These are phyloP conservation scores for Diversispora epigaea DNA, from an alignment of 192 early-diverging fungal genomes.

Conservation along the genomic window DNA sequence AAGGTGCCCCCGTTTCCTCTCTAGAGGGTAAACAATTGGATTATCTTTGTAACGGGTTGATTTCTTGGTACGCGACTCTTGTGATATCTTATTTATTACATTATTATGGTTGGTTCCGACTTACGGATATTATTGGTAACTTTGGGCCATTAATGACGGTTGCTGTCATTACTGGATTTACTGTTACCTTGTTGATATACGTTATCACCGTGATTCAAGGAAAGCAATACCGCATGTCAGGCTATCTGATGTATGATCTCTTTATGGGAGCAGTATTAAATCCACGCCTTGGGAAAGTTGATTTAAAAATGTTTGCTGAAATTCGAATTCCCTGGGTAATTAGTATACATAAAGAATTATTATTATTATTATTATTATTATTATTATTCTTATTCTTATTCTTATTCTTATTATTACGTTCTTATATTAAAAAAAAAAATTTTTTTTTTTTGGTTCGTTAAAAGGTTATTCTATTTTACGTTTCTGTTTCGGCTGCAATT, in stretches of 20 bases:
- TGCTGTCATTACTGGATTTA: conserved; percentile 52
- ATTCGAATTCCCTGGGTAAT: conserved; percentile 48
- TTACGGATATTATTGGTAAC: conserved; percentile 55
- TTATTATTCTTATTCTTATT: too few species aligned
- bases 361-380: too few species aligned
- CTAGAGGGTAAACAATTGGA: conserved; percentile 52
- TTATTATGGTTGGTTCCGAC: conserved; percentile 43
- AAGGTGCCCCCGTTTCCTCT: conserved; percentile 69
- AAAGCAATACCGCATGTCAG: conserved; percentile 56
- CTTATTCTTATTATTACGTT: not conserved
- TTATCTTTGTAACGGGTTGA: conserved; percentile 56
- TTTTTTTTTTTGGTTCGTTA: not conserved
- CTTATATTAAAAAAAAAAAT: not conserved
- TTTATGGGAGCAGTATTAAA: conserved; percentile 52
- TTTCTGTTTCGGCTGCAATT: conserved; percentile 47
- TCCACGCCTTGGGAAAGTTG: conserved; percentile 46
- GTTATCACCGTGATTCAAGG: conserved; percentile 34
- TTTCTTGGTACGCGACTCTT: conserved; percentile 51
- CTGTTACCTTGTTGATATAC: conserved; percentile 44
- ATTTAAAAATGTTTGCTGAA: conserved; percentile 55
- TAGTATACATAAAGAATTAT: not conserved
- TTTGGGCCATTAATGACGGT: conserved; percentile 58
- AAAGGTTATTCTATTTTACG: conserved; percentile 44
- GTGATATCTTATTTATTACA: conserved; percentile 48
- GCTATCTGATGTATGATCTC: conserved; percentile 48